Evolutionary conservation across 1,139 yeast genomes (phyloP), one percentile per base, ranked within the genome.

Genomic region (Candida sojae): DNA sequence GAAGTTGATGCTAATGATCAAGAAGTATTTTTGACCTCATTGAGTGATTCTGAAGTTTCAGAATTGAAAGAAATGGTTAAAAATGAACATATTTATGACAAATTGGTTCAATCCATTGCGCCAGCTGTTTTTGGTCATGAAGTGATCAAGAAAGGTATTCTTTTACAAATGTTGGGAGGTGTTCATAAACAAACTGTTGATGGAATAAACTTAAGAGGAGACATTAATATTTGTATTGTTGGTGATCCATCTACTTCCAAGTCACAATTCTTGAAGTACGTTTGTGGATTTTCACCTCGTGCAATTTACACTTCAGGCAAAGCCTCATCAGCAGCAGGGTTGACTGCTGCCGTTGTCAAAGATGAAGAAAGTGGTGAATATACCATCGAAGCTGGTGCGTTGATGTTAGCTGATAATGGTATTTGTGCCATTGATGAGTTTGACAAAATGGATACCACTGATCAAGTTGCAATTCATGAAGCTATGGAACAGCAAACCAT

Each of bases 401-500:
- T 93, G 51, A 93, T 93, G 99, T 78, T 93, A 56, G 99, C 99
- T 1, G 99, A 93, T 69, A 95, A 93, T 64, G 99, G 99, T 53
- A 89, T 93, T 53, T 93, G 99, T 77, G 96, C 97, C 54, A 93
- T 93, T 68, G 99, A 93, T 66, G 99, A 93, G 70, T 93, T 93
- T 60, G 99, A 93, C 67, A 93, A 95, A 74, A 93, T 93, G 99
- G 98, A 93, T 67, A 68, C 93, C 44, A 71, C 84, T 5, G 99
- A 95, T 68, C 99, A 95, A 71, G 99, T 93, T 50, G 99, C 99
- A 3, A 93, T 93, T 74, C 99, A 93, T 72, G 99, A 93, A 74
- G 99, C 99, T 12, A 93, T 93, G 99, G 99, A 93, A 75, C 99
- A 93, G 70, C 99, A 93, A 67, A 93, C 99, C 0, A 93, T 93